These are phyloP conservation scores for Fusarium sterilihyphosum DNA, from an alignment of 2,329 filamentous ascomycete species.

Conservation along the genomic window DNA sequence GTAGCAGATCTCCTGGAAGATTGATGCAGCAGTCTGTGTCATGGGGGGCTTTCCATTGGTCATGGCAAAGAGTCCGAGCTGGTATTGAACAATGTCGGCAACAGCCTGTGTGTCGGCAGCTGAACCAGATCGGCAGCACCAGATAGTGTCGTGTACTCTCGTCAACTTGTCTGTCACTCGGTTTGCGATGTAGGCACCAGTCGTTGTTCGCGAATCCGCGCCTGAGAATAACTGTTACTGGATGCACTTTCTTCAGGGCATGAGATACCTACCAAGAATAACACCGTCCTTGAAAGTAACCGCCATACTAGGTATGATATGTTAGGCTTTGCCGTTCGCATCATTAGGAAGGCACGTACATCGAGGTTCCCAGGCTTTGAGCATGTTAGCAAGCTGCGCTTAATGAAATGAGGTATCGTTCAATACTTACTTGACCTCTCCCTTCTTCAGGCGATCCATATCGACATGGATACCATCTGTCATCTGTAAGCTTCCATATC, in stretches of 20 bases:
- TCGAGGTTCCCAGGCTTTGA: conserved; percentile 90
- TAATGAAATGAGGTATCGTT: background rate
- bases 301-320: conserved; percentile 76
- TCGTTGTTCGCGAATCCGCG: conserved; percentile 96
- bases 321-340: conserved; percentile 41
- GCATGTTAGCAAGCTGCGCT: conserved; percentile 45
- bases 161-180: conserved; percentile 99
- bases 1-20: conserved; percentile 99
- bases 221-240: conserved; percentile 57
- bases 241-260: background rate
- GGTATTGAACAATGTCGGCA: conserved; percentile 97
- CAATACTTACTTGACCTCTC: conserved; percentile 90
- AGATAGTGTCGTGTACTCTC: conserved; percentile 98
- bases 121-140: conserved; percentile 98
- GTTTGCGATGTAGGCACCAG: conserved; percentile 97
- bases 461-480: conserved; percentile 98
- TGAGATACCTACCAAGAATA: conserved; percentile 74
- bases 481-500: conserved; percentile 37
- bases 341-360: conserved; percentile 67
- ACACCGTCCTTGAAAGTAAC: conserved; percentile 99
- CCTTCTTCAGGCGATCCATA: conserved; percentile 98
- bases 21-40: conserved; percentile 91
- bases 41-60: conserved; percentile 89
- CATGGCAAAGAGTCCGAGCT: conserved; percentile 91
- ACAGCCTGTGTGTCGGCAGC: conserved; percentile 98